Percentiles rank a stretch among this genome's conserved stretches.
Conservation (phyloP, 2,329 filamentous ascomycete species). For the Aciculosporium take region DNA sequence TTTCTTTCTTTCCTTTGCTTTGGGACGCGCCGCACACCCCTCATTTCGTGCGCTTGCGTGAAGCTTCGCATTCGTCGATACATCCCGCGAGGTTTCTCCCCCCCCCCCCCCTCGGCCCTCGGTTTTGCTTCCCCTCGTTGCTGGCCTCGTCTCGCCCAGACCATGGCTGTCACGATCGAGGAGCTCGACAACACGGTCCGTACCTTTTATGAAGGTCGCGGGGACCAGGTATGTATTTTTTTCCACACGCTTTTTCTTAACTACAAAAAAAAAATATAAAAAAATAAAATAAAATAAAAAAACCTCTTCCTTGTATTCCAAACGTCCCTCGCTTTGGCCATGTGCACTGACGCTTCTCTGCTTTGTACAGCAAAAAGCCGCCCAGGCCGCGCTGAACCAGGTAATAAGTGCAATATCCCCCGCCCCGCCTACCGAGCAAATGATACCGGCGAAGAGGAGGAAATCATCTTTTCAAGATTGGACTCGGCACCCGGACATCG, state of each 20-base stretch:
- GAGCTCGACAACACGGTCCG: constrained; percentile 95
- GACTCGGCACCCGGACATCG: not conserved
- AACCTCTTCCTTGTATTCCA: not conserved
- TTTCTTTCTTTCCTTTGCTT: no score
- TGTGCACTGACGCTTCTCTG: constrained; percentile 22
- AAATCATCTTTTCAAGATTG: not conserved
- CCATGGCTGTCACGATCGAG: constrained; percentile 62
- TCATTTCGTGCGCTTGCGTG: constrained; percentile 14
- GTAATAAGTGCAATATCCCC: constrained; percentile 28
- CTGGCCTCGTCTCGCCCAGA: constrained; percentile 15
- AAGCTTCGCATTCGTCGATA: constrained; percentile 9
- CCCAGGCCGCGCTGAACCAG: constrained; percentile 85
- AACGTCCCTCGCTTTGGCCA: not conserved
- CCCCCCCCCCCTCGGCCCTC: constrained; percentile 17
- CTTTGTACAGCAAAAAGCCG: constrained; percentile 72
- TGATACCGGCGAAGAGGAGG: not conserved
- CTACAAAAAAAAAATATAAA: not conserved
- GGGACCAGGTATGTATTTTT: constrained; percentile 58
- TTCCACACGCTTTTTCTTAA: not conserved
- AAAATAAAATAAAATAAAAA: not conserved
- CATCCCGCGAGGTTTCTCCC: constrained; percentile 11
- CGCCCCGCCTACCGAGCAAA: not conserved
- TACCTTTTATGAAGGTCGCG: constrained; percentile 93
- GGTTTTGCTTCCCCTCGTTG: constrained; percentile 18
- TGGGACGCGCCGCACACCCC: constrained; percentile 12